These are phyloP conservation scores for Dioscorea dumetorum DNA, from an alignment of 106 monocot genomes.

Conservation along the genomic window DNA sequence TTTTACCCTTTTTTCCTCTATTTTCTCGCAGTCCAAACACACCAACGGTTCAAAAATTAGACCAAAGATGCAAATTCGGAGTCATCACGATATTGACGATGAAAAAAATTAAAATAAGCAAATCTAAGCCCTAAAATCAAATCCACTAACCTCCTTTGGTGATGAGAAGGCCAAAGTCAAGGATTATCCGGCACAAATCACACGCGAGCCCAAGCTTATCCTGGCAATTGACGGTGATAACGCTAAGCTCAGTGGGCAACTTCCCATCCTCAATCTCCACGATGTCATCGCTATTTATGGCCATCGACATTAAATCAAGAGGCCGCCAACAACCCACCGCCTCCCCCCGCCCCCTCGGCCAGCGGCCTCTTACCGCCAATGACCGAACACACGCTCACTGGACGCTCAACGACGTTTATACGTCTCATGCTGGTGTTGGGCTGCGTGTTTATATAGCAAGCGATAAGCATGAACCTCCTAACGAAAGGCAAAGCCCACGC, in stretches of 20 bases:
- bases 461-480: too few relatives aligned
- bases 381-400: too few relatives aligned
- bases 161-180: slow-evolving; percentile 87
- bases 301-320: slow-evolving; percentile 29
- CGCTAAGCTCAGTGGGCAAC: slow-evolving; percentile 40
- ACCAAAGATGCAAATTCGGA: too few relatives aligned
- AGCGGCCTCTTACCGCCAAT: neutral
- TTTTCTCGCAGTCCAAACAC: too few relatives aligned
- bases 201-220: slow-evolving; percentile 82
- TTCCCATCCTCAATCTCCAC: slow-evolving; percentile 63
- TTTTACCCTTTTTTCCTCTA: too few relatives aligned
- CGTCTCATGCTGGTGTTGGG: too few relatives aligned
- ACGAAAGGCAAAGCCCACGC: too few relatives aligned
- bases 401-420: too few relatives aligned
- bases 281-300: slow-evolving; percentile 45
- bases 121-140: neutral
- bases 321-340: neutral
- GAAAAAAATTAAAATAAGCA: too few relatives aligned
- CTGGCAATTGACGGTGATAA: slow-evolving; percentile 87
- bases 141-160: slow-evolving; percentile 48
- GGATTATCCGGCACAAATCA: slow-evolving; percentile 73
- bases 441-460: too few relatives aligned
- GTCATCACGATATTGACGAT: too few relatives aligned
- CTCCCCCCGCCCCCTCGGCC: neutral
- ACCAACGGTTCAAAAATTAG: too few relatives aligned